These are phyloP conservation scores for Kodamaea suecica DNA, from an alignment of 1,139 yeast species.

Conservation along the genomic window DNA sequence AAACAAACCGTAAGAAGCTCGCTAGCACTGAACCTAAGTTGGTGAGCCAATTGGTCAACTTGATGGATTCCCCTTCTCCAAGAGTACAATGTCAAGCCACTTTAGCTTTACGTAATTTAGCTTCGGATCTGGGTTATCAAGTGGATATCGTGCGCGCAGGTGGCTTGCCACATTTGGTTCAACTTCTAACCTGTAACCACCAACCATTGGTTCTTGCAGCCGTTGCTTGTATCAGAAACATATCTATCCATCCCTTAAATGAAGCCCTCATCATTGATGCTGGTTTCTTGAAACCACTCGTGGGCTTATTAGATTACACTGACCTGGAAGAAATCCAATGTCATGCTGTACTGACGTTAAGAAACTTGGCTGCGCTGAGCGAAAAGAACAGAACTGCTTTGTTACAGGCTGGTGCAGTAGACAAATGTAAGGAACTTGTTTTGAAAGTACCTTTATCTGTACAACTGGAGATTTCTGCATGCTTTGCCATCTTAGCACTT, in stretches of 20 bases:
- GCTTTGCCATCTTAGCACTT: slow-evolving; percentile 92
- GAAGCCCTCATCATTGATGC: slow-evolving; percentile 95
- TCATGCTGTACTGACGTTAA: slow-evolving; percentile 91
- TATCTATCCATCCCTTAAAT: slow-evolving; percentile 92
- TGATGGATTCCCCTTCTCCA: slow-evolving; percentile 91
- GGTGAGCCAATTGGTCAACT: slow-evolving; percentile 78
- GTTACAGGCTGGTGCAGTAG: slow-evolving; percentile 93
- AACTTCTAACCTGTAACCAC: slow-evolving; percentile 81
- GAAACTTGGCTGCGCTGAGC: slow-evolving; percentile 93
- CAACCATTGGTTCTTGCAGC: slow-evolving; percentile 93
- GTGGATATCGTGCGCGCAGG: slow-evolving; percentile 94
- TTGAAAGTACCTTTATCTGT: slow-evolving; percentile 81
- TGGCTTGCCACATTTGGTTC: slow-evolving; percentile 89
- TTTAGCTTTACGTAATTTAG: slow-evolving; percentile 88
- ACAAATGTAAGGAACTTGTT: slow-evolving; percentile 86
- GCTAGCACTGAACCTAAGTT: slow-evolving; percentile 93
- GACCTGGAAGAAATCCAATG: slow-evolving; percentile 97
- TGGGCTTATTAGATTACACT: slow-evolving; percentile 74
- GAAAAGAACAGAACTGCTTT: slow-evolving; percentile 91
- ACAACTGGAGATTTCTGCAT: slow-evolving; percentile 95
- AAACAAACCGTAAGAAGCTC: slow-evolving; percentile 79
- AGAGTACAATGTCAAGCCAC: slow-evolving; percentile 99
- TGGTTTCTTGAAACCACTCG: slow-evolving; percentile 89
- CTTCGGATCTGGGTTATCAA: slow-evolving; percentile 91
- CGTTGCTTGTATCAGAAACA: slow-evolving; percentile 96